A percentile compares a stretch with the other conserved stretches of the same genome.
Evolutionary conservation across 176 grass and related monocot species (phyloP).

Genomic region (Pharus latifolius): DNA sequence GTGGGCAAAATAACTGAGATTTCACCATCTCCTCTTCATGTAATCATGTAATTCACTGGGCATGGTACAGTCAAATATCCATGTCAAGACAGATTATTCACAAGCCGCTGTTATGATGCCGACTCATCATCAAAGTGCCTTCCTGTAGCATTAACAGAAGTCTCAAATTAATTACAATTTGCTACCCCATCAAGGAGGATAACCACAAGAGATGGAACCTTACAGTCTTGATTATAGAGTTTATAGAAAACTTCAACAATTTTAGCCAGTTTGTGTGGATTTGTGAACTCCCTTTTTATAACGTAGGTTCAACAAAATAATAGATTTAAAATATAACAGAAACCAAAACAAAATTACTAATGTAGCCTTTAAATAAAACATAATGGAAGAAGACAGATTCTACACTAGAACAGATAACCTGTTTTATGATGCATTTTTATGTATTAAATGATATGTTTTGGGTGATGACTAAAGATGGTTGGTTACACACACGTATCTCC

Average conservation of each 20-base stretch:
- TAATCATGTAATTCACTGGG: not conserved
- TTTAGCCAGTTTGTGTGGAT: not conserved
- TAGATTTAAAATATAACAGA: not conserved
- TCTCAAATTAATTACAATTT: not conserved
- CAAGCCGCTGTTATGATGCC: not conserved
- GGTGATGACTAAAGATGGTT: constrained; percentile 12
- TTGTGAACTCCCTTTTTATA: not conserved
- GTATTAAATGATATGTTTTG: not conserved
- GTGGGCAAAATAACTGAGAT: too few species aligned
- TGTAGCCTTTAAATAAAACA: too few species aligned
- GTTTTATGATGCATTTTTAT: not conserved
- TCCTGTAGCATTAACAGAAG: not conserved
- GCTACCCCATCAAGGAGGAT: not conserved
- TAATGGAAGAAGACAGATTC: too few species aligned
- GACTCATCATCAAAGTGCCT: not conserved
- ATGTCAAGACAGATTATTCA: not conserved
- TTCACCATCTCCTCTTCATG: too few species aligned
- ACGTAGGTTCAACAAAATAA: too few species aligned
- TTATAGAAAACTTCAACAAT: not conserved
- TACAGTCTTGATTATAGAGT: not conserved
- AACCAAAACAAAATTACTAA: not conserved
- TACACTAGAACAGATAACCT: not conserved
- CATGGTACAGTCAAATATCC: not conserved
- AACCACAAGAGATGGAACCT: not conserved
- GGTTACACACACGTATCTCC: not conserved